These are phyloP conservation scores for Lomentospora prolificans DNA, from an alignment of 2,329 filamentous ascomycete genomes.

Conservation along the genomic window DNA sequence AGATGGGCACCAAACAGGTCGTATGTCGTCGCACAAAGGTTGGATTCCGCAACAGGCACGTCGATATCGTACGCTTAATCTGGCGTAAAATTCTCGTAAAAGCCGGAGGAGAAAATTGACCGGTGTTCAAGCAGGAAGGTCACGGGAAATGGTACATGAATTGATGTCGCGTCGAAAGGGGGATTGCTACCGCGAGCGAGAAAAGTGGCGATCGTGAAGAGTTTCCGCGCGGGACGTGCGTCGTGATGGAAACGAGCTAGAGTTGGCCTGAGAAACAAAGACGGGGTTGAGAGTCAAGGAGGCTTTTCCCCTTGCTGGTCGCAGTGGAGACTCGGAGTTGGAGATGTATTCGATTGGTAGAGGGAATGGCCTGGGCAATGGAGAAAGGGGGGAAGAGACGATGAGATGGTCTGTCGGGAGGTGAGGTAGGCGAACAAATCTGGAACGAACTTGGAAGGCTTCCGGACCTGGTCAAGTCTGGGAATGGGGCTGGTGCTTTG, in stretches of 20 bases:
- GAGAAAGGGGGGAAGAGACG: not conserved
- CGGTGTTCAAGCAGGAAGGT: not conserved
- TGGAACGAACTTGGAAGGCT: not conserved
- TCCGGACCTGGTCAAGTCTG: not conserved
- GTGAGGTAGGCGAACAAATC: not conserved
- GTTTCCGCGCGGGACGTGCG: no score
- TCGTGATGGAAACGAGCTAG: no score
- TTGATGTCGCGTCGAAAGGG: no score
- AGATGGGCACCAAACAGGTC: not conserved
- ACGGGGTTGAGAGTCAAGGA: not conserved
- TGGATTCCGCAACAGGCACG: not conserved
- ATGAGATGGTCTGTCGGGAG: not conserved
- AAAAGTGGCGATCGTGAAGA: not conserved
- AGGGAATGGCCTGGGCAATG: not conserved
- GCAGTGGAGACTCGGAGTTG: not conserved
- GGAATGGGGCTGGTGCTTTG: no score
- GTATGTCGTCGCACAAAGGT: not conserved
- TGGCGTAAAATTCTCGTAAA: not conserved
- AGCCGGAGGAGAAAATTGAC: not conserved
- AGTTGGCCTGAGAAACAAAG: no score
- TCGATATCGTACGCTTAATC: not conserved
- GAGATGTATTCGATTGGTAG: not conserved
- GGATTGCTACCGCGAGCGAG: not conserved
- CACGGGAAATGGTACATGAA: no score
- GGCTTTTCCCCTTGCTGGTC: not conserved